phyloP scores from a whole-genome alignment of 2,329 filamentous ascomycete species.

The Calonectria leucothoes region DNA sequence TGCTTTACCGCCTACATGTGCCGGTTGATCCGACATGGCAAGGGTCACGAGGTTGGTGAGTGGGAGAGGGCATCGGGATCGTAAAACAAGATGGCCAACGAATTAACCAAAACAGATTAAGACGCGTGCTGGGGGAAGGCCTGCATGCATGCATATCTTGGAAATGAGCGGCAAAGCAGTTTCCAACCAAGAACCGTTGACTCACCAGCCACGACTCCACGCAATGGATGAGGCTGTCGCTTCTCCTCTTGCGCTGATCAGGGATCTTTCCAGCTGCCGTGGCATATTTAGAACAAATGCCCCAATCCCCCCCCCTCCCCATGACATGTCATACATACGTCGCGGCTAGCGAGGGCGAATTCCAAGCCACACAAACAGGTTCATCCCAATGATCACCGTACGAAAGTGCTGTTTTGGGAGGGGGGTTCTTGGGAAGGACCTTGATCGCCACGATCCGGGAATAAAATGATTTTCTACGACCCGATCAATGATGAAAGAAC shows the following conservation, averaged over 20 bases:
- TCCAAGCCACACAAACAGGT: slow-evolving; percentile 3
- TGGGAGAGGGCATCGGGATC: slow-evolving; percentile 27
- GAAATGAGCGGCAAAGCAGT: too few relatives aligned
- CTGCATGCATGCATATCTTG: not conserved
- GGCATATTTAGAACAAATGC: slow-evolving; percentile 5
- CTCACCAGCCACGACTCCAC: slow-evolving; percentile 15
- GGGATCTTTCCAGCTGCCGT: not conserved
- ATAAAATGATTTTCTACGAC: not conserved
- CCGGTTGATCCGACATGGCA: slow-evolving; percentile 37
- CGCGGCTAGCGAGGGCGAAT: not conserved
- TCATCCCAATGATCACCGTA: not conserved
- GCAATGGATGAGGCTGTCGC: slow-evolving; percentile 11
- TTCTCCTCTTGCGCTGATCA: slow-evolving; percentile 6
- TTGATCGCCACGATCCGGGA: slow-evolving; percentile 21
- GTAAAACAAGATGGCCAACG: not conserved
- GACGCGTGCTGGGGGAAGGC: not conserved
- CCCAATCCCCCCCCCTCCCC: too few relatives aligned
- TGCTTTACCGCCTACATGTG: slow-evolving; percentile 18
- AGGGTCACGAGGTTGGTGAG: slow-evolving; percentile 12
- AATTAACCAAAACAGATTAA: not conserved
- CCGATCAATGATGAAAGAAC: slow-evolving; percentile 18
- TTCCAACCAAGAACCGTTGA: slow-evolving; percentile 1
- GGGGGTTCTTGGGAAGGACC: not conserved
- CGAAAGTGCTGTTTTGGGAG: not conserved
- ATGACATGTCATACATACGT: not conserved